Evolutionary conservation across 257 asterid species (phyloP).

Genomic region (Solanum appendiculatum): DNA sequence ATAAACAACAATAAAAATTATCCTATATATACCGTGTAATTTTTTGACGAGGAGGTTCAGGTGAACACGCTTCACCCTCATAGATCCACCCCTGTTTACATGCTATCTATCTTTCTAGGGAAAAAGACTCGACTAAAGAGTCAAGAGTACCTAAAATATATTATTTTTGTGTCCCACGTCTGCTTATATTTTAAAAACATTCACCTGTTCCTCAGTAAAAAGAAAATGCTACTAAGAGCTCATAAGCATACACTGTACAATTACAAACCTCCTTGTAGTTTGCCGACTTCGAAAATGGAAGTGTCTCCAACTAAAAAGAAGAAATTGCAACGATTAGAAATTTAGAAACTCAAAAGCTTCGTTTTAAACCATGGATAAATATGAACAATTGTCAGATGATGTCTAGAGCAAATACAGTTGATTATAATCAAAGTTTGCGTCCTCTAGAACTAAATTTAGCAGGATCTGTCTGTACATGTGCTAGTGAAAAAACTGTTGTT

Average conservation of each 20-base stretch:
- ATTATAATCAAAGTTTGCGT: neutral
- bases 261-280: neutral
- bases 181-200: neutral
- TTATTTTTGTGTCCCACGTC: neutral
- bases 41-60: neutral
- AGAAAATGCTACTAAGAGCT: neutral
- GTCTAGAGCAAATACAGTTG: neutral
- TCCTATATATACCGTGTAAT: no score
- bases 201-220: neutral
- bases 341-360: neutral
- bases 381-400: neutral
- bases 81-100: neutral
- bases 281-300: neutral
- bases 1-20: no score
- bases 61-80: neutral
- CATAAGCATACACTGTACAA: neutral
- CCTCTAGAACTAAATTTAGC: neutral
- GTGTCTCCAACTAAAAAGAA: neutral
- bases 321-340: neutral
- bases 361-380: neutral
- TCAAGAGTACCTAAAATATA: neutral
- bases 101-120: neutral
- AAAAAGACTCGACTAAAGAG: neutral
- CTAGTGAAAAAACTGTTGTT: neutral
- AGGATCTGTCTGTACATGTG: neutral